Evolutionary conservation across 2,329 filamentous ascomycete genomes (phyloP), one percentile per base, ranked within the genome.

Genomic region (Sporothrix luriei): DNA sequence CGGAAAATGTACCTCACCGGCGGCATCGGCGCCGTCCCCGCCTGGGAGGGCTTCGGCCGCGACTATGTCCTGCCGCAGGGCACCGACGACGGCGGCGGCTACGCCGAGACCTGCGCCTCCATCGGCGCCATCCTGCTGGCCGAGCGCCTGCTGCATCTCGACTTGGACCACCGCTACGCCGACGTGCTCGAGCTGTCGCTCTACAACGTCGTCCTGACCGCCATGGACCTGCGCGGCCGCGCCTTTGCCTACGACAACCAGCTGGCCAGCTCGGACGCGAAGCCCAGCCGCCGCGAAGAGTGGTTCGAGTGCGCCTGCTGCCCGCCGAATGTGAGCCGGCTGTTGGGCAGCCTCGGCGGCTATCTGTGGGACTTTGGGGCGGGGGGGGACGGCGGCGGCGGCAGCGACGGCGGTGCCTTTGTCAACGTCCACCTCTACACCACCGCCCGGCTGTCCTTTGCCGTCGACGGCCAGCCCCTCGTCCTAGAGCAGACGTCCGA

Each of bases 131-230:
- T 62, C 21, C 48, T 62, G 59, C 40, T 62, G 40, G 59, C 59
- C 59, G 59, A 62, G 59, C 40, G 59, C 11, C 61, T 65, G 43
- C 43, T 65, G 9, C 61, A 49, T 10, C 16, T 49, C 14, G 61
- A 65, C 16, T 24, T 65, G 14, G 43, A 65, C 61, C 29, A 43
- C 43, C 61, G 40, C 1, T 65, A 65, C 16, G 61, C 61, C 1
- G 43, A 65, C 21, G 46, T 65, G 10, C 26, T 65, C 14, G 61
- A 65, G 61, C 61, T 65, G 61, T 65, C 61, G 6, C 61, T 65
- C 21, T 65, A 65, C 61, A 65, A 65, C 19, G 61, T 65, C 6
- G 40, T 65, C 4, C n/a, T 65, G 61, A 49, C 61, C 43, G 61
- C 61, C 43, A 65, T 49, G 61, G 61, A 65, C 24, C 16, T 65